Conservation (phyloP, 176 grass and related monocot genomes). For the Luzula sylvatica region DNA sequence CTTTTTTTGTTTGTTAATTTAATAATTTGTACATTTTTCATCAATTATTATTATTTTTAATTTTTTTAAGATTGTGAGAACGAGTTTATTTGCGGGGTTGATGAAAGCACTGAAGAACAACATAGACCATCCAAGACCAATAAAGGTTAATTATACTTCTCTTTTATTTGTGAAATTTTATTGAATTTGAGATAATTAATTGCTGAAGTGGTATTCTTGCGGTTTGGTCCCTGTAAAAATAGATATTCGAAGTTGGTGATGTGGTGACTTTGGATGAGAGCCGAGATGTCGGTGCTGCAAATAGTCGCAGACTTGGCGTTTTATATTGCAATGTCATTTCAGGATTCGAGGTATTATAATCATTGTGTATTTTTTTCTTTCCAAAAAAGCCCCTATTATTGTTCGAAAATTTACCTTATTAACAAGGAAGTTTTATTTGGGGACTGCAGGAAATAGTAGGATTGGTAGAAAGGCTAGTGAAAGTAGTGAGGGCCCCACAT, state of each 20-base stretch:
- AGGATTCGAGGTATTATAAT: constrained; percentile 72
- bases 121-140: constrained; percentile 86
- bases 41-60: constrained; percentile 15
- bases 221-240: not conserved
- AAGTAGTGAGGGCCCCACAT: constrained; percentile 46
- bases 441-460: constrained; percentile 80
- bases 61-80: constrained; percentile 66
- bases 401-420: no score
- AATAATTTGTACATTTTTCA: no score
- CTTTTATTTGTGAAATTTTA: constrained; percentile 4
- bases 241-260: constrained; percentile 97
- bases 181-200: no score
- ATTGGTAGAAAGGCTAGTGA: constrained; percentile 85
- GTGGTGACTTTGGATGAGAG: constrained; percentile 45
- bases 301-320: constrained; percentile 79
- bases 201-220: no score
- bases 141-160: constrained; percentile 48
- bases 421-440: no score
- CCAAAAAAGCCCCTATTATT: no score
- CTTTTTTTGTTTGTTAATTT: no score
- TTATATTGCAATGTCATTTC: constrained; percentile 78
- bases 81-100: constrained; percentile 82
- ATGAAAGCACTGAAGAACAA: constrained; percentile 98
- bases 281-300: constrained; percentile 67
- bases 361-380: not conserved